Percentiles rank a stretch among this genome's conserved stretches.
Evolutionary conservation across 2,329 filamentous ascomycete genomes (phyloP).

Genomic region (Colletotrichum liaoningense): DNA sequence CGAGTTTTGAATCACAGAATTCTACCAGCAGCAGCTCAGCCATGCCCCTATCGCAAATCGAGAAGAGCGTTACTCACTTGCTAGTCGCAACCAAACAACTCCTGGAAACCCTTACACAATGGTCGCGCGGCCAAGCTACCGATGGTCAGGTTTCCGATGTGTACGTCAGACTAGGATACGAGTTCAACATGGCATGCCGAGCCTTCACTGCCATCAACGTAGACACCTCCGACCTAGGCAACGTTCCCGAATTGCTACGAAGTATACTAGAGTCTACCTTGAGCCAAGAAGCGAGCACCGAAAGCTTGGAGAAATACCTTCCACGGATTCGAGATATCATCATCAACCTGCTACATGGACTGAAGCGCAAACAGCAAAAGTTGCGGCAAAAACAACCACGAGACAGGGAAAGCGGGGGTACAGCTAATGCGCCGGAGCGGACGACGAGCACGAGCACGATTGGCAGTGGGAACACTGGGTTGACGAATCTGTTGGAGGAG

Average conservation of each 20-base stretch:
- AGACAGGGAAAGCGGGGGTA: slow-evolving; percentile 63
- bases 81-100: slow-evolving; percentile 98
- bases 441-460: slow-evolving; percentile 70
- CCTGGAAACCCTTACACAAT: slow-evolving; percentile 95
- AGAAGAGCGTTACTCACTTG: slow-evolving; percentile 98
- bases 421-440: slow-evolving; percentile 54
- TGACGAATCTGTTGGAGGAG: slow-evolving; percentile 71
- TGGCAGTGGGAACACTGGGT: slow-evolving; percentile 66
- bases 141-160: slow-evolving; percentile 98
- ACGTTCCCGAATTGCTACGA: slow-evolving; percentile 91
- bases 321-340: slow-evolving; percentile 98
- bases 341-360: slow-evolving; percentile 93
- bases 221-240: slow-evolving; percentile 92
- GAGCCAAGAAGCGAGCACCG: slow-evolving; percentile 93
- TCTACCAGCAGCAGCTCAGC: slow-evolving; percentile 65
- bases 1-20: slow-evolving; percentile 33
- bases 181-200: slow-evolving; percentile 98
- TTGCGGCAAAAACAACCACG: slow-evolving; percentile 73
- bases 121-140: slow-evolving; percentile 92
- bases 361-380: slow-evolving; percentile 97
- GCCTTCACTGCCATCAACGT: slow-evolving; percentile 98
- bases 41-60: slow-evolving; percentile 91
- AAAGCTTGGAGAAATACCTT: slow-evolving; percentile 93
- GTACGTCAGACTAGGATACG: slow-evolving; percentile 96
- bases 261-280: slow-evolving; percentile 94